These are phyloP conservation scores for Chalaropsis thielavioides DNA, from an alignment of 2,329 filamentous ascomycete species.

Conservation along the genomic window DNA sequence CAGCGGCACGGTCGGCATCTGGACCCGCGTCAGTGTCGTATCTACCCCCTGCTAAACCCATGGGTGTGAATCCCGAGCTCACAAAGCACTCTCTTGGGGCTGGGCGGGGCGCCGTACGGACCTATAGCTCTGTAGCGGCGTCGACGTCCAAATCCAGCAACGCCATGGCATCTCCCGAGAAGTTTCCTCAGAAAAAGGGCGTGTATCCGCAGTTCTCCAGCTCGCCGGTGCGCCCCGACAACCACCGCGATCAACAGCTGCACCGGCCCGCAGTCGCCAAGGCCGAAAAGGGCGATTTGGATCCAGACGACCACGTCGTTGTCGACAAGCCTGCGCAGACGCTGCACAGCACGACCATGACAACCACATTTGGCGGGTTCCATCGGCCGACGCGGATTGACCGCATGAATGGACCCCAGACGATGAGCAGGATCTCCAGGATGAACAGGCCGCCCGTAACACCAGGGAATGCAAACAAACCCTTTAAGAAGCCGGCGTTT, in stretches of 20 bases:
- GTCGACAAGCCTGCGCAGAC: slow-evolving; percentile 27
- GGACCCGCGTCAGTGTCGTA: neutral
- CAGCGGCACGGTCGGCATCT: neutral
- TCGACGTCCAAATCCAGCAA: slow-evolving; percentile 17
- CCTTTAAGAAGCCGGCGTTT: slow-evolving; percentile 44
- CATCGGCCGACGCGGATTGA: slow-evolving; percentile 32
- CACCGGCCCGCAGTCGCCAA: neutral
- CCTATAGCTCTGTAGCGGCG: neutral
- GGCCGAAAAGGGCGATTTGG: slow-evolving; percentile 20
- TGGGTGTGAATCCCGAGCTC: slow-evolving; percentile 23
- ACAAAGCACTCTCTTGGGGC: slow-evolving; percentile 30
- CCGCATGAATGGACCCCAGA: slow-evolving; percentile 17
- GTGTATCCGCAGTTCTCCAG: slow-evolving; percentile 46
- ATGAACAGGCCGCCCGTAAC: slow-evolving; percentile 28
- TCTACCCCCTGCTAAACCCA: slow-evolving; percentile 6
- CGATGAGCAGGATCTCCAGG: slow-evolving; percentile 30
- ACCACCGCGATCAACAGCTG: neutral
- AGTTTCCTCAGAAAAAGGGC: slow-evolving; percentile 19
- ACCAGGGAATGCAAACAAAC: slow-evolving; percentile 29
- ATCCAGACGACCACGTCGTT: slow-evolving; percentile 25
- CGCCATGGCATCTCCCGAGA: neutral
- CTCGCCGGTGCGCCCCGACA: slow-evolving; percentile 32
- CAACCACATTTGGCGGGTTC: slow-evolving; percentile 27
- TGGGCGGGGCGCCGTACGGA: neutral
- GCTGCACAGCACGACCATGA: slow-evolving; percentile 40